Conservation (phyloP, 306 rosid genomes). For the Quercus berberidifolia region DNA sequence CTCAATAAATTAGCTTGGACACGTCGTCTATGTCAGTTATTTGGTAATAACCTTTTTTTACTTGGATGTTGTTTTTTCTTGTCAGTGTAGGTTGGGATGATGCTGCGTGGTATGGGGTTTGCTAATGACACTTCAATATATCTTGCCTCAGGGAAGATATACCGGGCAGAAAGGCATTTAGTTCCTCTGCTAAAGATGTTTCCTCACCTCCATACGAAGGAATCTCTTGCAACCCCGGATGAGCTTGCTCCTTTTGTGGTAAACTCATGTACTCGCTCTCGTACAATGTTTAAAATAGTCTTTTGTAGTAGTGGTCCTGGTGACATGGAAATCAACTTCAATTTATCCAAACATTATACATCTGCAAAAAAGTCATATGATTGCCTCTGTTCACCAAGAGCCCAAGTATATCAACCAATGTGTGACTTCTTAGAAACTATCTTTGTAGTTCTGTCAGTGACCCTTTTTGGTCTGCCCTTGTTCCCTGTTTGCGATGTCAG, state of each 20-base stretch:
- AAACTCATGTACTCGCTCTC: constrained; percentile 12
- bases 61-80: constrained; percentile 28
- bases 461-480: too few species aligned
- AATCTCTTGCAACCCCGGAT: constrained; percentile 72
- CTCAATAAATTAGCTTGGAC: neutral
- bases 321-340: neutral
- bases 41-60: neutral
- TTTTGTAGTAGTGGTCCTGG: neutral
- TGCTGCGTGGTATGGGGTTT: constrained; percentile 95
- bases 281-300: neutral
- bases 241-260: constrained; percentile 91
- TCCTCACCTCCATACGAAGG: constrained; percentile 86
- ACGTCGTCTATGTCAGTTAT: neutral
- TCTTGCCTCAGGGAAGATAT: constrained; percentile 90
- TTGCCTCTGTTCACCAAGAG: too few species aligned
- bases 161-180: constrained; percentile 67
- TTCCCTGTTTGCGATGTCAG: too few species aligned
- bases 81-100: constrained; percentile 78
- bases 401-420: too few species aligned
- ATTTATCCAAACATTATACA: too few species aligned
- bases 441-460: too few species aligned
- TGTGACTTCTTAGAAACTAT: too few species aligned
- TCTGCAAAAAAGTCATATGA: too few species aligned
- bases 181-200: constrained; percentile 75
- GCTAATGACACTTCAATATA: constrained; percentile 73